Conservation (phyloP, 441 rosid species). For the Cnidoscolus chayamansa region DNA sequence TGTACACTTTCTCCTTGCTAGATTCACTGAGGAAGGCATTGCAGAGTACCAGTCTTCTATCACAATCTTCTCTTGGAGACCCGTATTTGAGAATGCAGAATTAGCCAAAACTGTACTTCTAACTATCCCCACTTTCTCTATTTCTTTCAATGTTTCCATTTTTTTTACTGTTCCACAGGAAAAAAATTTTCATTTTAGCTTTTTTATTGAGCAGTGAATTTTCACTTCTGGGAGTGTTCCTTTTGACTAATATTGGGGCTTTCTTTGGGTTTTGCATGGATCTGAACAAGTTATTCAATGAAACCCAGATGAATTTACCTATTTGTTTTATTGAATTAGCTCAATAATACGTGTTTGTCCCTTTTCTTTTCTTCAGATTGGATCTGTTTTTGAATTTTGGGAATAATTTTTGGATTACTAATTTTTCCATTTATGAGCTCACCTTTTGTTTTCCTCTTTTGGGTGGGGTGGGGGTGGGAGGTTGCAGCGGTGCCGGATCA, state of each 20-base stretch:
- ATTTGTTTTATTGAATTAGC: constrained; percentile 16
- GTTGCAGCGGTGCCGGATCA: neutral
- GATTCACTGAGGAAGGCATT: constrained; percentile 65
- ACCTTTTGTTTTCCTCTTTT: neutral
- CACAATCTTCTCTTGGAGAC: constrained; percentile 96
- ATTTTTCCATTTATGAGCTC: neutral
- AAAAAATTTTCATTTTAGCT: constrained; percentile 11
- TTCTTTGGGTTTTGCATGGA: constrained; percentile 22
- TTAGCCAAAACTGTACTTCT: constrained; percentile 40
- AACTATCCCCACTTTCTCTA: neutral
- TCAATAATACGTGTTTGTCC: constrained; percentile 4
- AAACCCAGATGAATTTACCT: constrained; percentile 9
- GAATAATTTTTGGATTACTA: neutral
- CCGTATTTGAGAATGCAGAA: constrained; percentile 68
- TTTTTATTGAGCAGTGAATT: neutral
- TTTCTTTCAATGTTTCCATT: neutral
- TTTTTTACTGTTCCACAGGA: too few species aligned
- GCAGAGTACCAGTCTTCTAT: constrained; percentile 71
- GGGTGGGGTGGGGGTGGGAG: too few species aligned
- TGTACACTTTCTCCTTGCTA: constrained; percentile 80
- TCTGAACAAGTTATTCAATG: constrained; percentile 19
- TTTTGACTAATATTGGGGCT: constrained; percentile 3
- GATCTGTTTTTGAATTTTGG: constrained; percentile 6
- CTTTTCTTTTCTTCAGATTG: constrained; percentile 9
- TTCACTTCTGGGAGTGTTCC: neutral